Conservation (phyloP, 768 basidiomycete genomes). For the Chlorophyllum brunneum region DNA sequence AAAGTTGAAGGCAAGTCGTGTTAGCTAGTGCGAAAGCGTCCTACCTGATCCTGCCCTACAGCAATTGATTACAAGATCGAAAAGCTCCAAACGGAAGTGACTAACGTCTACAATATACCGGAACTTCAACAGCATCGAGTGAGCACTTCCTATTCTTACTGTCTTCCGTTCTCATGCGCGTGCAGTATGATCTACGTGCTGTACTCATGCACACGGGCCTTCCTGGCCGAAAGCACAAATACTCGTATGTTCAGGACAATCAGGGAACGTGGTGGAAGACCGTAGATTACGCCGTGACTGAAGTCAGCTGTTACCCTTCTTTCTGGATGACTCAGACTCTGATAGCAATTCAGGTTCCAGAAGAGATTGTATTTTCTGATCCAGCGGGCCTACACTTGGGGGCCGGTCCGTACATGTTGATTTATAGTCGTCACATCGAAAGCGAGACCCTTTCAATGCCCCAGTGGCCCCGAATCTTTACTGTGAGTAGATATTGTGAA, state of each 20-base stretch:
- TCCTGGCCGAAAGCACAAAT: slow-evolving; percentile 72
- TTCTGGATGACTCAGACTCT: not conserved
- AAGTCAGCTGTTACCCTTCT: slow-evolving; percentile 36
- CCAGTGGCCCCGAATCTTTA: slow-evolving; percentile 33
- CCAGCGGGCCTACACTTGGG: slow-evolving; percentile 67
- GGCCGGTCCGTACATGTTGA: slow-evolving; percentile 75
- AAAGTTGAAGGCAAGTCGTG: slow-evolving; percentile 47
- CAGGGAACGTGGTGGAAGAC: slow-evolving; percentile 79
- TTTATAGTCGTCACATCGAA: slow-evolving; percentile 52
- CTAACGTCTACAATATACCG: slow-evolving; percentile 52
- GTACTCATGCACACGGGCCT: slow-evolving; percentile 78
- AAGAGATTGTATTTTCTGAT: slow-evolving; percentile 67
- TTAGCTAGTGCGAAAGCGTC: not conserved
- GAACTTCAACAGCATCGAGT: slow-evolving; percentile 63
- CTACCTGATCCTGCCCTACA: slow-evolving; percentile 21
- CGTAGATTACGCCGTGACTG: slow-evolving; percentile 62
- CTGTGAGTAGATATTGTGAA: slow-evolving; percentile 22
- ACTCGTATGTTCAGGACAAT: slow-evolving; percentile 67
- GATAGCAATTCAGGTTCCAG: slow-evolving; percentile 51
- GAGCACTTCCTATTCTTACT: slow-evolving; percentile 17
- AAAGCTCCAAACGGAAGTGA: slow-evolving; percentile 39
- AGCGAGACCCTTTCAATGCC: slow-evolving; percentile 32
- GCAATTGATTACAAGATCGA: slow-evolving; percentile 50
- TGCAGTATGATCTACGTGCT: slow-evolving; percentile 75
- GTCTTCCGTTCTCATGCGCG: not conserved